phyloP scores from a whole-genome alignment of 495 filamentous ascomycete genomes.

The Podospora pseudopauciseta region DNA sequence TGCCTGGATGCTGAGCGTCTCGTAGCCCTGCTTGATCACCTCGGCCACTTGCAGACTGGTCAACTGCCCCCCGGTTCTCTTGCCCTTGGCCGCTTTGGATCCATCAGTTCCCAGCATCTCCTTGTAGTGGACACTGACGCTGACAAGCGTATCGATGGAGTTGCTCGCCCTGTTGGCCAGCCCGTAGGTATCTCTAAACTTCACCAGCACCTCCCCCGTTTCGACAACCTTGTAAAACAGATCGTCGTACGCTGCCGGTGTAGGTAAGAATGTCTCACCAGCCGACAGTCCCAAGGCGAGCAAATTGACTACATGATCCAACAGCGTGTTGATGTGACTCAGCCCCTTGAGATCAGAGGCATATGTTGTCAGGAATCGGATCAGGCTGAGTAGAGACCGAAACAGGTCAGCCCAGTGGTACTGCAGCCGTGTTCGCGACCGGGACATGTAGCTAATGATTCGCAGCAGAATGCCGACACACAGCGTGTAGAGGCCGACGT shows the following conservation, averaged over 20 bases:
- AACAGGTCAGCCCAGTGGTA: slow-evolving; percentile 98
- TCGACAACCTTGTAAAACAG: slow-evolving; percentile 98
- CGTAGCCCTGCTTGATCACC: slow-evolving; percentile 94
- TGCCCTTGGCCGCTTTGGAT: slow-evolving; percentile 42
- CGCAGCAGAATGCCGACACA: slow-evolving; percentile 77
- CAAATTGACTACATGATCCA: slow-evolving; percentile 76
- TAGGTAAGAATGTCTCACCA: slow-evolving; percentile 91
- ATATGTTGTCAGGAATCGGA: slow-evolving; percentile 89
- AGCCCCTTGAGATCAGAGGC: slow-evolving; percentile 65
- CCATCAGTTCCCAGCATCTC: slow-evolving; percentile 57
- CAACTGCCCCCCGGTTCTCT: slow-evolving; percentile 51
- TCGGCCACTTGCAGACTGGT: slow-evolving; percentile 80
- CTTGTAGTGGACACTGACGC: slow-evolving; percentile 83
- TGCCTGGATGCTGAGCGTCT: slow-evolving; percentile 82
- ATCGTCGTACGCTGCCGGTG: slow-evolving; percentile 84
- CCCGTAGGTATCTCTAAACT: slow-evolving; percentile 75
- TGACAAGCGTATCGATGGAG: slow-evolving; percentile 78
- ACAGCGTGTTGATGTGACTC: slow-evolving; percentile 54
- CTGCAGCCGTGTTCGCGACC: slow-evolving; percentile 66
- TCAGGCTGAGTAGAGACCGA: slow-evolving; percentile 80
- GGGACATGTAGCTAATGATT: slow-evolving; percentile 76
- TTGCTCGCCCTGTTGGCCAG: slow-evolving; percentile 52
- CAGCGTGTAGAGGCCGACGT: slow-evolving; percentile 78
- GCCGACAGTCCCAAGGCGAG: slow-evolving; percentile 79
- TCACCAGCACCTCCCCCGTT: slow-evolving; percentile 74